Evolutionary conservation across 2,329 filamentous ascomycete genomes (phyloP).

Genomic region (Clarireedia monteithiana): DNA sequence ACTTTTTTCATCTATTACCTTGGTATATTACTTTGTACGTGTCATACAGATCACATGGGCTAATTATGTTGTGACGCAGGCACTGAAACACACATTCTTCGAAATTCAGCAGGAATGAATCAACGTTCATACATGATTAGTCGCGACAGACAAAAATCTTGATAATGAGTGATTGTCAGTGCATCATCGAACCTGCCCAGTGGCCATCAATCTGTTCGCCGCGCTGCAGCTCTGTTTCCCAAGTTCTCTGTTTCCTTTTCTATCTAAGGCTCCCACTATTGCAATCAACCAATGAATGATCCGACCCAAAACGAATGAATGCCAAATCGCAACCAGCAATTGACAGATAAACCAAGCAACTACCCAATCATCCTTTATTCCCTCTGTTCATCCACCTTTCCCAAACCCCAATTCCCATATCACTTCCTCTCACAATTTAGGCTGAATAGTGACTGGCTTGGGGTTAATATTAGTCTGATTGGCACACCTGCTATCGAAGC

Average conservation of each 20-base stretch:
- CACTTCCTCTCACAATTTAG: background rate
- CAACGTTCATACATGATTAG: background rate
- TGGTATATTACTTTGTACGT: too few relatives aligned
- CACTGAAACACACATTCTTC: conserved; percentile 6
- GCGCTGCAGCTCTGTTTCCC: too few relatives aligned
- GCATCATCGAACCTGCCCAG: background rate
- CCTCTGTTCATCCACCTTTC: background rate
- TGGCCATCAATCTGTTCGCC: too few relatives aligned
- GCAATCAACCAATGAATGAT: too few relatives aligned
- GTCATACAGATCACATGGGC: background rate
- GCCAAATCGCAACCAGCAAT: too few relatives aligned
- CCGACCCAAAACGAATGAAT: too few relatives aligned
- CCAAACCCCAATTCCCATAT: background rate
- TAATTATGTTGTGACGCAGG: background rate
- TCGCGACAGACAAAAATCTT: background rate
- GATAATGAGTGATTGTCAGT: background rate
- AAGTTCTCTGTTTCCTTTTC: too few relatives aligned
- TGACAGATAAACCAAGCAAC: background rate
- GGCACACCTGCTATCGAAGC: background rate
- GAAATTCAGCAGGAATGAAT: background rate
- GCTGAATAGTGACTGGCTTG: background rate
- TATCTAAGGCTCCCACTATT: too few relatives aligned
- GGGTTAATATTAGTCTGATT: background rate
- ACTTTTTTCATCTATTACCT: background rate
- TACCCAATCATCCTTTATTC: background rate